phyloP scores from a whole-genome alignment of 345 rosid species.

The Viola odorata region DNA sequence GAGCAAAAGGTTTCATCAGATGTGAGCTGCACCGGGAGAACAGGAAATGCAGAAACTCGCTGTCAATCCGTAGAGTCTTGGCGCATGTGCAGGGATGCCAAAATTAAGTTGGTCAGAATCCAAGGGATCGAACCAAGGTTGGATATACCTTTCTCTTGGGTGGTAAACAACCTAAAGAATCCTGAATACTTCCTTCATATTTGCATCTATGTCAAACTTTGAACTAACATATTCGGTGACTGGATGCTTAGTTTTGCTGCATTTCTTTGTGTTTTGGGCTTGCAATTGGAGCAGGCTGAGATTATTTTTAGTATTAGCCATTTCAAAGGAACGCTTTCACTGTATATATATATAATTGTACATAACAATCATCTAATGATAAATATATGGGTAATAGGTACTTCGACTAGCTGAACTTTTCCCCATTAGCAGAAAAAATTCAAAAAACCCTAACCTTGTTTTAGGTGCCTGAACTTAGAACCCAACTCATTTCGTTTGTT shows the following conservation, averaged over 20 bases:
- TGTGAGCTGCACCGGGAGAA: conserved; percentile 12
- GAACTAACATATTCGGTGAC: conserved; percentile 6
- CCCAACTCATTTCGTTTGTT: no score
- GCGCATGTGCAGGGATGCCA: conserved; percentile 16
- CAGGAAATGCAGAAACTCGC: conserved; percentile 21
- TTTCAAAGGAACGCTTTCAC: background rate
- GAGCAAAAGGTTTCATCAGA: conserved; percentile 21
- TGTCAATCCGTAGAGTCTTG: conserved; percentile 11
- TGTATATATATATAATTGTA: conserved; percentile 11
- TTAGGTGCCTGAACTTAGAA: no score
- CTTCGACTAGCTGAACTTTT: no score
- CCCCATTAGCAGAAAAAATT: no score
- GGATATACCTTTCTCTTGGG: conserved; percentile 92
- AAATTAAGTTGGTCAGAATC: conserved; percentile 66
- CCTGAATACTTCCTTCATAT: conserved; percentile 84
- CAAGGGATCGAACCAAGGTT: conserved; percentile 81
- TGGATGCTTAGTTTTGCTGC: background rate
- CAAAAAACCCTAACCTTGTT: no score
- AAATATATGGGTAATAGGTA: background rate
- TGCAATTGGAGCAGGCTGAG: background rate
- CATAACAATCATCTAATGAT: background rate
- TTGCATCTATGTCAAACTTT: conserved; percentile 46
- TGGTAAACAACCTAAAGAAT: conserved; percentile 71
- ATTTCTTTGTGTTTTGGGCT: background rate
- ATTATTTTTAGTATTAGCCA: background rate